These are phyloP conservation scores for Teratosphaeria pseudoeucalypti DNA, from an alignment of 2,329 filamentous ascomycete genomes.

Conservation along the genomic window DNA sequence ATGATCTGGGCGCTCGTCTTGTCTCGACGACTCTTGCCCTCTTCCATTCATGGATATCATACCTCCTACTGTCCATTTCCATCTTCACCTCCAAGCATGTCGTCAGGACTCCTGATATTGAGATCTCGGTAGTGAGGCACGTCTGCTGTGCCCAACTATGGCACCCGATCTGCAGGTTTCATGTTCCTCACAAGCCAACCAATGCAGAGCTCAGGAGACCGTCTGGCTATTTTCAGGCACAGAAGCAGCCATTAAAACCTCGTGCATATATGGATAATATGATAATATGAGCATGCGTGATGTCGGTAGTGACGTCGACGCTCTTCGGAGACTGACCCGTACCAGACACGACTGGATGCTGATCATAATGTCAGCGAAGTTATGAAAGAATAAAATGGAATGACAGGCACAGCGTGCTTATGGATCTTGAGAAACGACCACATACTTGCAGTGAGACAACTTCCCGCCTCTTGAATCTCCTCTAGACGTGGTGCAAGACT, in stretches of 20 bases:
- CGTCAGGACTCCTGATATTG: no score
- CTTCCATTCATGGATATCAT: no score
- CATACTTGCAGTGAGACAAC: not conserved
- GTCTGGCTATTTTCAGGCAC: not conserved
- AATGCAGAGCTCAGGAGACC: not conserved
- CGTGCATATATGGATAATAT: not conserved
- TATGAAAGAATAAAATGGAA: not conserved
- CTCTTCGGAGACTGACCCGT: not conserved
- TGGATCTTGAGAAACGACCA: no score
- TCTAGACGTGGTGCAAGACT: not conserved
- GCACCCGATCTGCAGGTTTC: not conserved
- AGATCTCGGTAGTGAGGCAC: no score
- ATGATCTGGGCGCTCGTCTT: not conserved
- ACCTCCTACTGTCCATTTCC: not conserved
- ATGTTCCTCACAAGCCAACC: not conserved
- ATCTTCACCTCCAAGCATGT: not conserved
- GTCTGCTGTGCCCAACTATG: not conserved
- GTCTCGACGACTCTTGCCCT: not conserved
- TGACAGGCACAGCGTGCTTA: not conserved
- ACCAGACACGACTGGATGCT: not conserved
- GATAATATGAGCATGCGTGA: not conserved
- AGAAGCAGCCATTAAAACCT: not conserved
- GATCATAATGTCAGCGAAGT: not conserved
- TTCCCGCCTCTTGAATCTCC: not conserved
- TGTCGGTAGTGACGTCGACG: not conserved